A percentile compares a stretch with the other conserved stretches of the same genome.
These are phyloP conservation scores for Coelastrella sp. DNA, from an alignment of 139 green algal genomes.

Conservation along the genomic window DNA sequence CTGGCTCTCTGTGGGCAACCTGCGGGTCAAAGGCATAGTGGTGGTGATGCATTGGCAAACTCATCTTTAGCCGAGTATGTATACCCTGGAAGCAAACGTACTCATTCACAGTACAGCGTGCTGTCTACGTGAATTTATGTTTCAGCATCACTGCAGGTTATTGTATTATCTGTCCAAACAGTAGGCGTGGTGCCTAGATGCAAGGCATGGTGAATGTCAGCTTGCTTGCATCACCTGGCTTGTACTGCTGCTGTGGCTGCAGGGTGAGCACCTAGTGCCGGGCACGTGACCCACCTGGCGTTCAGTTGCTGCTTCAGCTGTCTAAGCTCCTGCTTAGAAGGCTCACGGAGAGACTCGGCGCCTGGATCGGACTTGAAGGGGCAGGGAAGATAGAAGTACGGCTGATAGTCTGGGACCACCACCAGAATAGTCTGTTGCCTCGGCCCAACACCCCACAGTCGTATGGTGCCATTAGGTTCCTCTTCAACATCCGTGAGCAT, in stretches of 20 bases:
- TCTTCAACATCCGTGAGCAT: slow-evolving; percentile 68
- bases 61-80: too few relatives aligned
- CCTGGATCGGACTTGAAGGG: slow-evolving; percentile 40
- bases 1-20: slow-evolving; percentile 53
- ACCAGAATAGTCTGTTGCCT: slow-evolving; percentile 52
- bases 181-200: too few relatives aligned
- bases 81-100: too few relatives aligned
- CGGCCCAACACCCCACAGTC: slow-evolving; percentile 56
- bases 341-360: background rate
- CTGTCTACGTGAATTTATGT: too few relatives aligned
- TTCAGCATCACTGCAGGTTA: too few relatives aligned
- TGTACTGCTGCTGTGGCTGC: too few relatives aligned
- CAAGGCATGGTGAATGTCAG: too few relatives aligned
- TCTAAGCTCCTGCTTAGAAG: background rate
- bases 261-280: background rate
- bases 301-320: slow-evolving; percentile 7
- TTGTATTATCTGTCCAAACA: too few relatives aligned
- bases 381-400: slow-evolving; percentile 69
- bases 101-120: too few relatives aligned
- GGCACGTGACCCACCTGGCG: background rate
- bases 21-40: slow-evolving; percentile 18
- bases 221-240: too few relatives aligned
- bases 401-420: slow-evolving; percentile 62
- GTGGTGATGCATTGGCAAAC: background rate
- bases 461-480: slow-evolving; percentile 36